phyloP scores from a whole-genome alignment of 352 stramenopile species.

The Phytophthora foliorum region DNA sequence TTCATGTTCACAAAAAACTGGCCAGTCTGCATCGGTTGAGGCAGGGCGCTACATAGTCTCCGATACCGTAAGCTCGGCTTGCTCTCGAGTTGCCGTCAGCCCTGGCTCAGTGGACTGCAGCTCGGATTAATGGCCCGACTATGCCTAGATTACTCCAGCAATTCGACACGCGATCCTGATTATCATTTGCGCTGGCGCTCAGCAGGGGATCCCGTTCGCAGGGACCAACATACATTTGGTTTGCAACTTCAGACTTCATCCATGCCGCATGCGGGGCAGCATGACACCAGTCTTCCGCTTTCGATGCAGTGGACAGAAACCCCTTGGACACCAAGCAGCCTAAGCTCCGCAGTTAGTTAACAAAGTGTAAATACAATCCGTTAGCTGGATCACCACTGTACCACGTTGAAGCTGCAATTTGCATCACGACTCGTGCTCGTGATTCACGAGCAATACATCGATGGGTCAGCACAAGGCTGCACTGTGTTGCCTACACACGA shows the following conservation, averaged over 20 bases:
- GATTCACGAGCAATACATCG: not conserved
- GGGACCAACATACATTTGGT: too few relatives aligned
- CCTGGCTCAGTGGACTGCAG: not conserved
- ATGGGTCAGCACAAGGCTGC: not conserved
- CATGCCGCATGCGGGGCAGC: not conserved
- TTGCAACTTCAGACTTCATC: not conserved
- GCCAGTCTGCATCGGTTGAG: not conserved
- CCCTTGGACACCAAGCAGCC: not conserved
- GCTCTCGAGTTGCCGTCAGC: not conserved
- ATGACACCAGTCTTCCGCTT: not conserved
- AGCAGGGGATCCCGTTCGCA: not conserved
- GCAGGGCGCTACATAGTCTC: not conserved
- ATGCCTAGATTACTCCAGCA: conserved; percentile 1
- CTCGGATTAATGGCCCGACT: not conserved
- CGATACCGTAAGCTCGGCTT: not conserved
- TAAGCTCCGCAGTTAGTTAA: not conserved
- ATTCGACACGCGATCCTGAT: not conserved
- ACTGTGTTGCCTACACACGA: too few relatives aligned
- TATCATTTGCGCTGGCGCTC: not conserved
- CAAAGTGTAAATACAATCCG: conserved; percentile 1
- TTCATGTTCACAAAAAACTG: not conserved
- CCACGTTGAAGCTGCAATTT: not conserved
- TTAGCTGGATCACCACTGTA: not conserved
- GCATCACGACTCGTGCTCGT: too few relatives aligned
- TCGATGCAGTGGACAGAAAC: not conserved